Percentiles rank a stretch among this genome's conserved stretches.
Evolutionary conservation across 805 yeast genomes (phyloP).

Genomic region (Yamadazyma philogaea): DNA sequence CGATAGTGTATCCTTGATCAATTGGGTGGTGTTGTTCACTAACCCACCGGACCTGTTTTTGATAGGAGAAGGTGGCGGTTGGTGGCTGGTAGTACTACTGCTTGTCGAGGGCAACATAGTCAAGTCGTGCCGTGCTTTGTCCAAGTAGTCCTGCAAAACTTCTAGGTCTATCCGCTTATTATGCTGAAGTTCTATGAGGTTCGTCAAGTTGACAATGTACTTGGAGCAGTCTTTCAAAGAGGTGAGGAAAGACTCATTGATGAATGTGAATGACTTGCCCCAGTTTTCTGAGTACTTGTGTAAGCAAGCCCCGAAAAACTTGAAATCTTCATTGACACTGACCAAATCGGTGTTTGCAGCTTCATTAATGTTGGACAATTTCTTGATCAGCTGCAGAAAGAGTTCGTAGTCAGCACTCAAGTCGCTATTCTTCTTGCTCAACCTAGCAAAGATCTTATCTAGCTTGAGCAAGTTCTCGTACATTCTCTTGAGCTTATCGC

Average conservation of each 20-base stretch:
- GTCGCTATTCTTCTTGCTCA: slow-evolving; percentile 69
- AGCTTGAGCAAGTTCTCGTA: slow-evolving; percentile 79
- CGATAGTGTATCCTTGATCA: slow-evolving; percentile 50
- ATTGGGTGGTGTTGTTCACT: slow-evolving; percentile 41
- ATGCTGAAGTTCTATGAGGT: slow-evolving; percentile 77
- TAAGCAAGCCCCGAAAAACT: slow-evolving; percentile 37
- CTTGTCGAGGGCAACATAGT: slow-evolving; percentile 22
- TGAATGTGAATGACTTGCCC: slow-evolving; percentile 39
- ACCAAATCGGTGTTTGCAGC: slow-evolving; percentile 8
- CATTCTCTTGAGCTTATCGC: slow-evolving; percentile 75
- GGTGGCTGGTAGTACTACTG: slow-evolving; percentile 9
- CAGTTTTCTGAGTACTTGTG: slow-evolving; percentile 39
- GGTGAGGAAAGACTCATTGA: slow-evolving; percentile 79
- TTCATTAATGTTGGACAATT: slow-evolving; percentile 51
- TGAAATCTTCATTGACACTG: slow-evolving; percentile 23
- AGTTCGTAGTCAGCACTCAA: slow-evolving; percentile 70
- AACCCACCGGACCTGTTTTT: slow-evolving; percentile 27
- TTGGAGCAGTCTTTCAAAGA: slow-evolving; percentile 85
- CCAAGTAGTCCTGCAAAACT: slow-evolving; percentile 74
- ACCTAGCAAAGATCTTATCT: slow-evolving; percentile 72
- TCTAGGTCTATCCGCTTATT: slow-evolving; percentile 90
- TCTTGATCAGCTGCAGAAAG: slow-evolving; percentile 66
- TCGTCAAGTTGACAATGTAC: slow-evolving; percentile 46
- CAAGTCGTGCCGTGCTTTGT: slow-evolving; percentile 67
- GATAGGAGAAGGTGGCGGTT: slow-evolving; percentile 34